Conservation (phyloP, 257 asterid genomes). For the Ballota nigra region DNA sequence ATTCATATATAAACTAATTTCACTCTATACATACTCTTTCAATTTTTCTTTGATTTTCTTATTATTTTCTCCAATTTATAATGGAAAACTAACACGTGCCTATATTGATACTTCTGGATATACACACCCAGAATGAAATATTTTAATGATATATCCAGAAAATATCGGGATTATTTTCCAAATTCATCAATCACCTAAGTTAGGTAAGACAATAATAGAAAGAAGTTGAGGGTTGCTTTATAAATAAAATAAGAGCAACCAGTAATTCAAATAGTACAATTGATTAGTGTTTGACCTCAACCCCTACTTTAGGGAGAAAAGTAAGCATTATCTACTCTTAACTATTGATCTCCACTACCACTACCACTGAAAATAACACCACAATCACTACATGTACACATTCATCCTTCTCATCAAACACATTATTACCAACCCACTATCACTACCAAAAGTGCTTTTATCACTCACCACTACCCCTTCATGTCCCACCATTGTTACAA, state of each 20-base stretch:
- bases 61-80: too few species aligned
- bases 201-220: constrained; percentile 34
- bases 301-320: constrained; percentile 44
- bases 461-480: constrained; percentile 51
- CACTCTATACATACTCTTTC: too few species aligned
- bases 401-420: constrained; percentile 26
- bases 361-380: constrained; percentile 33
- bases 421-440: constrained; percentile 65
- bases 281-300: constrained; percentile 31
- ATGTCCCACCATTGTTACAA: constrained; percentile 50
- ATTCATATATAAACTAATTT: too few species aligned
- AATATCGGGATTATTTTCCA: neutral
- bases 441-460: constrained; percentile 57
- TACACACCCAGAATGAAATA: too few species aligned
- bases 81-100: too few species aligned
- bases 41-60: too few species aligned
- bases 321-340: constrained; percentile 37
- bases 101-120: too few species aligned
- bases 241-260: constrained; percentile 26
- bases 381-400: constrained; percentile 27
- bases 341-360: constrained; percentile 33
- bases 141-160: neutral
- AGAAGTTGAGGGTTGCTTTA: constrained; percentile 34
- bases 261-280: constrained; percentile 19
- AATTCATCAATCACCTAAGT: constrained; percentile 14